Evolutionary conservation across 768 basidiomycete genomes (phyloP).

Genomic region (Rhodotorula toruloides): DNA sequence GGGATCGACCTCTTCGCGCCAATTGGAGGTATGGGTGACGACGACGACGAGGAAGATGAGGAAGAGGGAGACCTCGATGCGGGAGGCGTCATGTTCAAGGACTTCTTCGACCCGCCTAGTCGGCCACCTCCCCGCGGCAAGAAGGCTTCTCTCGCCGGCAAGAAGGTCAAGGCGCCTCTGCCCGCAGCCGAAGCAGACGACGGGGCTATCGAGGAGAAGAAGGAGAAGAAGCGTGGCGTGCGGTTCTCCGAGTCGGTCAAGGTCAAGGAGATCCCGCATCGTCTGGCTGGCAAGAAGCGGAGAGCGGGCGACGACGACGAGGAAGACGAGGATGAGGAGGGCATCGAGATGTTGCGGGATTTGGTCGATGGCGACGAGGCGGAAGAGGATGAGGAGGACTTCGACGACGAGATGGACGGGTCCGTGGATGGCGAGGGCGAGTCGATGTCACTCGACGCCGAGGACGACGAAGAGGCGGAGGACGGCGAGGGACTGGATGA

Average conservation of each 20-base stretch:
- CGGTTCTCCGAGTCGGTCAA: constrained; percentile 75
- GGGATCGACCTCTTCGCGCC: constrained; percentile 63
- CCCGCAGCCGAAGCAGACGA: no score
- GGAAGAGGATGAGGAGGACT: constrained; percentile 40
- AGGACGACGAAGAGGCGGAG: background rate
- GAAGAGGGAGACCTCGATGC: constrained; percentile 47
- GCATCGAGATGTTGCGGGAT: constrained; percentile 34
- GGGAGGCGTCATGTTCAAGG: constrained; percentile 55
- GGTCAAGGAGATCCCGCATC: constrained; percentile 66
- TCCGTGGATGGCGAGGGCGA: constrained; percentile 14
- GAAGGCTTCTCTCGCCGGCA: background rate
- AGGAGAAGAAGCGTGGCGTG: constrained; percentile 56
- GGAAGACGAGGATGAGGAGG: constrained; percentile 44
- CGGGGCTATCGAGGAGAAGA: no score
- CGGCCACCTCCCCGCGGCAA: background rate
- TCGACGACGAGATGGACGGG: constrained; percentile 37
- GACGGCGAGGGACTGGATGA: constrained; percentile 40
- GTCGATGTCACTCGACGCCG: no score
- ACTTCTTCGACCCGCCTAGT: constrained; percentile 71
- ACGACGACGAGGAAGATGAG: constrained; percentile 52
- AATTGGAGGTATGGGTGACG: constrained; percentile 46
- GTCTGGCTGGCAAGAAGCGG: constrained; percentile 16
- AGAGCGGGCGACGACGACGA: constrained; percentile 1
- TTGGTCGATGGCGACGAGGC: constrained; percentile 32
- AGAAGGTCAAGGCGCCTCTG: constrained; percentile 7